These are phyloP conservation scores for Globisporangium okanoganense DNA, from an alignment of 352 stramenopile genomes.

Conservation along the genomic window DNA sequence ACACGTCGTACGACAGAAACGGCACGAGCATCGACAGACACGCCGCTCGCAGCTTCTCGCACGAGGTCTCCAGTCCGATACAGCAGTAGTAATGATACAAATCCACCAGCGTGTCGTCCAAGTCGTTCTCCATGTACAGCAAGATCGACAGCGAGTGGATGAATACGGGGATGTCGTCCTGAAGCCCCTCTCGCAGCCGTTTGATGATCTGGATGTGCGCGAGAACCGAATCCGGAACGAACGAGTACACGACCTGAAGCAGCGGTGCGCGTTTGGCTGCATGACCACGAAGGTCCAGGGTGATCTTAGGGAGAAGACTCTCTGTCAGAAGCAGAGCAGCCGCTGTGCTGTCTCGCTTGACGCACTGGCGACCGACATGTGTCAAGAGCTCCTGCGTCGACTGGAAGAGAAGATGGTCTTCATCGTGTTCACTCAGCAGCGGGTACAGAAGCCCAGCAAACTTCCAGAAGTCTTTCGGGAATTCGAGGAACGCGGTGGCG, in stretches of 20 bases:
- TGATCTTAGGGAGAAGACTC: conserved; percentile 46
- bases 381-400: conserved; percentile 29
- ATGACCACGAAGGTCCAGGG: conserved; percentile 21
- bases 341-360: conserved; percentile 36
- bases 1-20: conserved; percentile 40
- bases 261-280: conserved; percentile 45
- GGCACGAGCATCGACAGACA: conserved; percentile 74
- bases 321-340: conserved; percentile 54
- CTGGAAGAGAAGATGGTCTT: conserved; percentile 41
- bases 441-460: conserved; percentile 48
- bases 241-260: conserved; percentile 58
- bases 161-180: conserved; percentile 65
- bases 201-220: conserved; percentile 78
- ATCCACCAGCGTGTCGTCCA: conserved; percentile 74
- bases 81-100: conserved; percentile 88
- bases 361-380: conserved; percentile 37
- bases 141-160: conserved; percentile 69
- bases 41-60: conserved; percentile 72
- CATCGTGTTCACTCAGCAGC: conserved; percentile 47
- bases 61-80: conserved; percentile 70
- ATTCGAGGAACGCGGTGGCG: conserved; percentile 59
- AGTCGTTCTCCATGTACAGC: conserved; percentile 60
- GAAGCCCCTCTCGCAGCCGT: conserved; percentile 56
- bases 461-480: conserved; percentile 82
- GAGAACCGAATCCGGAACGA: conserved; percentile 43